These are phyloP conservation scores for Ustilago curta DNA, from an alignment of 1,284 basidiomycete species.

Conservation along the genomic window DNA sequence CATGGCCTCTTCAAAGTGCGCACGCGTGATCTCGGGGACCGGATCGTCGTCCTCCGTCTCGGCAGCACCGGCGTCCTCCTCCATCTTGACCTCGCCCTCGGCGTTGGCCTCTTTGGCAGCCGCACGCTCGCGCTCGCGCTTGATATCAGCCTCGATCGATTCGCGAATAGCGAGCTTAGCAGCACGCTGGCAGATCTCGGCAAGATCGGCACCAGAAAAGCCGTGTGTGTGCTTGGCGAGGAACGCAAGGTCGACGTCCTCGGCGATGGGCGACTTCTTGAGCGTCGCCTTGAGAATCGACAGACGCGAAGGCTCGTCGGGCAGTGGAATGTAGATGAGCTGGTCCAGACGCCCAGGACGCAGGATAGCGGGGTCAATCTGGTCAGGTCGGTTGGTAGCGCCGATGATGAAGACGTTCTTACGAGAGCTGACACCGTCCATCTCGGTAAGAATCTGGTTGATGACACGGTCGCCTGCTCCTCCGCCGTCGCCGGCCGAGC, in stretches of 20 bases:
- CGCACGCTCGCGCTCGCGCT: conserved; percentile 76
- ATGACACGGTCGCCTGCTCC: conserved; percentile 97
- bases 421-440: conserved; percentile 99
- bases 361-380: conserved; percentile 94
- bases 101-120: conserved; percentile 47
- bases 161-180: conserved; percentile 96
- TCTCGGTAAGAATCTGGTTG: conserved; percentile 95
- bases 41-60: conserved; percentile 86
- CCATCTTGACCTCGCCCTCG: conserved; percentile 73
- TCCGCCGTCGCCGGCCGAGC: conserved; percentile 84
- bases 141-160: conserved; percentile 92
- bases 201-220: conserved; percentile 98
- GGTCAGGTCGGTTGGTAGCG: conserved; percentile 98
- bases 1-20: conserved; percentile 94
- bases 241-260: conserved; percentile 87
- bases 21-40: conserved; percentile 88
- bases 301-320: conserved; percentile 89
- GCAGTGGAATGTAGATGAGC: conserved; percentile 73
- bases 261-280: conserved; percentile 89
- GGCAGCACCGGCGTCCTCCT: conserved; percentile 74
- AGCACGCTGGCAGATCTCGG: conserved; percentile 97
- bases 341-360: conserved; percentile 96
- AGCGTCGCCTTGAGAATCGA: conserved; percentile 91
- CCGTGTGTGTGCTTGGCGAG: conserved; percentile 94
- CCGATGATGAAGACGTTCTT: conserved; percentile 99